Conservation (phyloP, 2,329 filamentous ascomycete species). For the Paecilomyces sp. region DNA sequence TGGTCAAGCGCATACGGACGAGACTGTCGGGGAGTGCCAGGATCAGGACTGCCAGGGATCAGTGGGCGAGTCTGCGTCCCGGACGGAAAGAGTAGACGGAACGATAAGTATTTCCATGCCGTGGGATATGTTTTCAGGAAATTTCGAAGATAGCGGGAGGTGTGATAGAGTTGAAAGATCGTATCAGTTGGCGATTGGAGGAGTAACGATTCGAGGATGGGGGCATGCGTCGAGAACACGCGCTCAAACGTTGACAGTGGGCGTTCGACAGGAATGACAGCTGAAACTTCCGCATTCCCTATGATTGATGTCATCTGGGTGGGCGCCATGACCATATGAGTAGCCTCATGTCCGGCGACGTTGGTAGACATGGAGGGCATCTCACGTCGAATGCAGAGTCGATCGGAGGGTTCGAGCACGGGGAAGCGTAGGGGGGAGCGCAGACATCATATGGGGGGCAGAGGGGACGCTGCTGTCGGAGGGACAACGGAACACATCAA, state of each 20-base stretch:
- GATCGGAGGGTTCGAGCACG: slow-evolving; percentile 23
- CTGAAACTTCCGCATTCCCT: slow-evolving; percentile 17
- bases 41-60: slow-evolving; percentile 24
- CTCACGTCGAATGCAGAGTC: slow-evolving; percentile 12
- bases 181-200: slow-evolving; percentile 50
- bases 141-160: slow-evolving; percentile 46
- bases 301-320: slow-evolving; percentile 9
- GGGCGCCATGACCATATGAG: not conserved
- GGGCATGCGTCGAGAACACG: slow-evolving; percentile 49
- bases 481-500: slow-evolving; percentile 1
- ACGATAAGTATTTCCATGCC: slow-evolving; percentile 55
- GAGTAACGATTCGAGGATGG: slow-evolving; percentile 53
- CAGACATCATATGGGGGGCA: slow-evolving; percentile 21
- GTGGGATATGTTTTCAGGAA: slow-evolving; percentile 52
- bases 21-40: slow-evolving; percentile 39
- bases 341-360: slow-evolving; percentile 2
- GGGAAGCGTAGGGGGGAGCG: slow-evolving; percentile 17
- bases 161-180: slow-evolving; percentile 53
- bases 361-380: slow-evolving; percentile 9
- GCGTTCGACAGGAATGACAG: slow-evolving; percentile 16
- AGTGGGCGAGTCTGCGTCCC: slow-evolving; percentile 28
- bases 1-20: slow-evolving; percentile 53
- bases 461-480: slow-evolving; percentile 12
- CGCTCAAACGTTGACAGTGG: slow-evolving; percentile 45
- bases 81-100: slow-evolving; percentile 43